phyloP scores from a whole-genome alignment of 164 flowering plant species.

The Vitis vinifera region DNA sequence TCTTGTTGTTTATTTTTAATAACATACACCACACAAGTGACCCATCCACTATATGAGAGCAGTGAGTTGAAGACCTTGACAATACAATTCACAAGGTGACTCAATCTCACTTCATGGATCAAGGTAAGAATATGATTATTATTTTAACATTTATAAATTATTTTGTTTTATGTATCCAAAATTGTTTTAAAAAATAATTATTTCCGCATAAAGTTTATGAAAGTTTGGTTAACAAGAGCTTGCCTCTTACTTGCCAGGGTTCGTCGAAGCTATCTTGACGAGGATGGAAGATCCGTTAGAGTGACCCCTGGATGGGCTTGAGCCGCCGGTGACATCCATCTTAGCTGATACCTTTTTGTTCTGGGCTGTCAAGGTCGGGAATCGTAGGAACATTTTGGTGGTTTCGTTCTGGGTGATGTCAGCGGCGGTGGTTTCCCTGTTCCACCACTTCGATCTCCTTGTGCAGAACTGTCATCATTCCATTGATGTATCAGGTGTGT shows the following conservation, averaged over 20 bases:
- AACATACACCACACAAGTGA: no score
- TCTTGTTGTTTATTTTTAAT: no score
- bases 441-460: constrained; percentile 41
- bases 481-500: constrained; percentile 34
- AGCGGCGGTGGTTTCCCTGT: constrained; percentile 40
- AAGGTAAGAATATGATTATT: no score
- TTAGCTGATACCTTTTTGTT: constrained; percentile 43
- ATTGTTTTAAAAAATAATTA: no score
- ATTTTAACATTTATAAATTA: no score
- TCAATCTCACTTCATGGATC: no score
- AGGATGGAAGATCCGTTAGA: constrained; percentile 64
- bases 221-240: constrained; percentile 17
- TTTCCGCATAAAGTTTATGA: no score
- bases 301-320: constrained; percentile 43
- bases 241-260: constrained; percentile 39
- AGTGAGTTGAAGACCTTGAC: no score
- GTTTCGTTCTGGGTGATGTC: constrained; percentile 52
- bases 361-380: constrained; percentile 50
- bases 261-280: constrained; percentile 49
- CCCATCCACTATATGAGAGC: no score
- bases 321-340: constrained; percentile 32
- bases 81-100: no score
- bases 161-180: no score
- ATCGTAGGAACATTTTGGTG: constrained; percentile 49
- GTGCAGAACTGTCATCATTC: constrained; percentile 31